Base-by-base conservation (phyloP, 352 stramenopile genomes). In the Phytopythium delawarense region DNA sequence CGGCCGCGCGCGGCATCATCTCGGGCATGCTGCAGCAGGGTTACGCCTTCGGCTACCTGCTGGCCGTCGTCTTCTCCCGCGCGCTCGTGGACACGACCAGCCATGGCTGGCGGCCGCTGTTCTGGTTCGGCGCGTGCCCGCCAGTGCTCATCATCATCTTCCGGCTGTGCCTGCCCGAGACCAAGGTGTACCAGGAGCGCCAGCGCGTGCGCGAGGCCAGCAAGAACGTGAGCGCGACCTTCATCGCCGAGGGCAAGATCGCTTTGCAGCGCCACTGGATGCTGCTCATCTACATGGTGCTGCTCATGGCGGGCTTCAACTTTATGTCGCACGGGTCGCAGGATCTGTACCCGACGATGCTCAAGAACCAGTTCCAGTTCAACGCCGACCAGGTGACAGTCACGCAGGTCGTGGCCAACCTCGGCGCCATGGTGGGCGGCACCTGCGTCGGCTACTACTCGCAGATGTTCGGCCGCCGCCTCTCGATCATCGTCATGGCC, bases 391-490 rank as follows among this genome's bases (percentile, higher is more conserved):
- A 81, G 16, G 71, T 85, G 52, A 83, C 74, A 0, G 71, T 79
- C 28, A 80, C 70, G 8, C 71, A 82, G 42, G 71, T 85, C 6
- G 62, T 81, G 7, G 76, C 76, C 25, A 85, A 85, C 60, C 9
- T 82, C 9, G 76, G 76, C 21, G 76, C 74, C 44, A 79, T 86
- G 63, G 61, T 37, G 21, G 76, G 76, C n/a, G 76, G 76, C 50
- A 81, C 74, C 5, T n/a, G 74, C 34, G 66, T 81, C 7, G 76
- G 76, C 49, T 82, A 81, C 71, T 85, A 85, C 74, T 85, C 76
- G 34, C 72, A 85, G 39, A 61, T 68, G 18, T 74, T 85, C 48
- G 76, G 76, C 39, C 74, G 74, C 62, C 76, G 76, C 4, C 54
- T 85, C 2, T 73, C 69, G 25, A 78, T 85, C 55, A 52, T 85